Evolutionary conservation across 805 yeast species (phyloP).

Genomic region (Suhomyces canberraensis): DNA sequence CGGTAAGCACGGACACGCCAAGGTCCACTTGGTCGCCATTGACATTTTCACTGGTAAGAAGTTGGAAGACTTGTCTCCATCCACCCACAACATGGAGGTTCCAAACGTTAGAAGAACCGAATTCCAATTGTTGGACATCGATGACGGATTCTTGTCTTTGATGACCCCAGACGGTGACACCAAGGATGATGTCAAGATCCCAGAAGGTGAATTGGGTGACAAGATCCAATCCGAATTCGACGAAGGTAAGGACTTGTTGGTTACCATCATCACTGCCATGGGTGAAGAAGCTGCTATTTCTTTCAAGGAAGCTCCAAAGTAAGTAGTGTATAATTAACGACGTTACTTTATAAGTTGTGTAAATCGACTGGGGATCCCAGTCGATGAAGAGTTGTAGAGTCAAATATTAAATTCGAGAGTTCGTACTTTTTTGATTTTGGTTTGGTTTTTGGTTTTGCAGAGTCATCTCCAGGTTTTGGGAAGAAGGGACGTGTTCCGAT

Average conservation of each 20-base stretch:
- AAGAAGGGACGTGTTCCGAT: no score
- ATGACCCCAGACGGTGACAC: slow-evolving; percentile 98
- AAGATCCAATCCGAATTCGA: slow-evolving; percentile 89
- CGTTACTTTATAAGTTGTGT: neutral
- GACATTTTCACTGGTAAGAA: slow-evolving; percentile 99
- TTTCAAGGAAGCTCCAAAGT: slow-evolving; percentile 96
- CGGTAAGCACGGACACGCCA: slow-evolving; percentile 99
- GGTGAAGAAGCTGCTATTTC: slow-evolving; percentile 99
- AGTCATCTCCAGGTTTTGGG: no score
- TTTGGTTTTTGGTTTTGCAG: no score
- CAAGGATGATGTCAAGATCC: slow-evolving; percentile 98
- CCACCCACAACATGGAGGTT: slow-evolving; percentile 99
- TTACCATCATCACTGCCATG: slow-evolving; percentile 97
- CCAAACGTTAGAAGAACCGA: slow-evolving; percentile 96
- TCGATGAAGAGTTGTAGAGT: no score
- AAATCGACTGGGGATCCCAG: no score
- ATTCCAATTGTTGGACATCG: slow-evolving; percentile 96
- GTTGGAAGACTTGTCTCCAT: slow-evolving; percentile 99
- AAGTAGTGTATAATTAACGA: no score
- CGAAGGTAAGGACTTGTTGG: slow-evolving; percentile 96
- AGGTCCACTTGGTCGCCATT: slow-evolving; percentile 98
- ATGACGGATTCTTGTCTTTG: slow-evolving; percentile 95
- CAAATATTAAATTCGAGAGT: no score
- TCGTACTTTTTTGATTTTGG: no score
- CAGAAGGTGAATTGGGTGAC: slow-evolving; percentile 98